Conservation (phyloP, 1,284 basidiomycete species). For the Tausonia pullulans region DNA sequence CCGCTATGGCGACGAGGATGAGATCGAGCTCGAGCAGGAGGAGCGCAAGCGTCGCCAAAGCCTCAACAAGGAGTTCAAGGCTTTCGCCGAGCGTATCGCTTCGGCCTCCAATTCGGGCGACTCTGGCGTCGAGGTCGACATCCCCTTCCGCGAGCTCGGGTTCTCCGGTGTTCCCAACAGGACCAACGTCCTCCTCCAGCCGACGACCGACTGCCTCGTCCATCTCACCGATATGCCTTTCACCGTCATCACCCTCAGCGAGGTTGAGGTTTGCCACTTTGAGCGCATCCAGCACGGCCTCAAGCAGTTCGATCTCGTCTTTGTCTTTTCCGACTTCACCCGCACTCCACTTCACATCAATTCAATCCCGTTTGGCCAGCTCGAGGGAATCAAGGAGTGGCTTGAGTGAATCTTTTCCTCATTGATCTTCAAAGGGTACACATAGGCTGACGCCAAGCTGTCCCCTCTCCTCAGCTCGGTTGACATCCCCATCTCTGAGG, state of each 20-base stretch:
- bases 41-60: slow-evolving; percentile 79
- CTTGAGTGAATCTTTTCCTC: slow-evolving; percentile 60
- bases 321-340: slow-evolving; percentile 94
- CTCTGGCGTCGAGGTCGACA: slow-evolving; percentile 71
- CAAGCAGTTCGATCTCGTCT: slow-evolving; percentile 84
- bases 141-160: slow-evolving; percentile 92
- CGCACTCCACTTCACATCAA: slow-evolving; percentile 87
- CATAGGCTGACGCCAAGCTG: not conserved
- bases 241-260: slow-evolving; percentile 84
- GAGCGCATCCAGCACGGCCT: slow-evolving; percentile 95
- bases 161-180: slow-evolving; percentile 97
- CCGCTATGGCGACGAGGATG: slow-evolving; percentile 96
- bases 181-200: slow-evolving; percentile 85
- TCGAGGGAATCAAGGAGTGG: slow-evolving; percentile 97
- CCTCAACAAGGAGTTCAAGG: slow-evolving; percentile 90
- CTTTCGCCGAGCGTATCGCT: slow-evolving; percentile 85
- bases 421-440: not conserved
- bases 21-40: slow-evolving; percentile 97
- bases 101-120: slow-evolving; percentile 55
- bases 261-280: slow-evolving; percentile 92
- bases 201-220: slow-evolving; percentile 93
- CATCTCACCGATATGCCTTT: slow-evolving; percentile 94
- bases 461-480: slow-evolving; percentile 53
- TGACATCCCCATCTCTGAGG: slow-evolving; percentile 91
- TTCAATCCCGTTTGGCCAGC: slow-evolving; percentile 76